These are phyloP conservation scores for Nitzschia palea DNA, from an alignment of 108 stramenopile species.

Conservation along the genomic window DNA sequence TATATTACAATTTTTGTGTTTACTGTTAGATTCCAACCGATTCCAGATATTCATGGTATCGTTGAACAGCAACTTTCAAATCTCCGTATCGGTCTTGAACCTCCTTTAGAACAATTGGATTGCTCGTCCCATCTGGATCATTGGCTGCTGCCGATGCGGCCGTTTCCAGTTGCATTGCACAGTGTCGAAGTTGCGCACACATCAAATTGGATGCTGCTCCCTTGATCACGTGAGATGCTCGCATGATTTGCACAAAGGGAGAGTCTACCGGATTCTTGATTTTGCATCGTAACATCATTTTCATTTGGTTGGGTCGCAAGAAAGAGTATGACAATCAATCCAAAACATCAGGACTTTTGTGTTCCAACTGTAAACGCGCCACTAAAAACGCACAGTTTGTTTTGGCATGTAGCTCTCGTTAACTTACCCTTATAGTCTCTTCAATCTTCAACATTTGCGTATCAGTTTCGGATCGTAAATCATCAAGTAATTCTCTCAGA, in stretches of 20 bases:
- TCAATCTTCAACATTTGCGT: conserved; percentile 78
- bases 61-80: conserved; percentile 54
- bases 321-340: background rate
- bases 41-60: conserved; percentile 59
- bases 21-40: conserved; percentile 46
- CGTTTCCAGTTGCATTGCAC: conserved; percentile 70
- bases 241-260: conserved; percentile 66
- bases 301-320: background rate
- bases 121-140: conserved; percentile 19
- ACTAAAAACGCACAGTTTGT: too few species aligned
- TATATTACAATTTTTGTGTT: background rate
- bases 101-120: conserved; percentile 13
- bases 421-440: conserved; percentile 66
- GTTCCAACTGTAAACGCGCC: background rate
- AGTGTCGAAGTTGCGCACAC: conserved; percentile 75
- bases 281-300: background rate
- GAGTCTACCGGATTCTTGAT: conserved; percentile 50
- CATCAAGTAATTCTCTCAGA: conserved; percentile 82
- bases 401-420: background rate
- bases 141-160: conserved; percentile 45
- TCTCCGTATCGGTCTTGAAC: conserved; percentile 51
- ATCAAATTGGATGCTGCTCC: conserved; percentile 92
- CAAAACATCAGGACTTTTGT: background rate
- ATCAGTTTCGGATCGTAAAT: conserved; percentile 78
- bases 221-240: conserved; percentile 89